Evolutionary conservation across 2,329 filamentous ascomycete genomes (phyloP).

Genomic region (Blumeria graminis): DNA sequence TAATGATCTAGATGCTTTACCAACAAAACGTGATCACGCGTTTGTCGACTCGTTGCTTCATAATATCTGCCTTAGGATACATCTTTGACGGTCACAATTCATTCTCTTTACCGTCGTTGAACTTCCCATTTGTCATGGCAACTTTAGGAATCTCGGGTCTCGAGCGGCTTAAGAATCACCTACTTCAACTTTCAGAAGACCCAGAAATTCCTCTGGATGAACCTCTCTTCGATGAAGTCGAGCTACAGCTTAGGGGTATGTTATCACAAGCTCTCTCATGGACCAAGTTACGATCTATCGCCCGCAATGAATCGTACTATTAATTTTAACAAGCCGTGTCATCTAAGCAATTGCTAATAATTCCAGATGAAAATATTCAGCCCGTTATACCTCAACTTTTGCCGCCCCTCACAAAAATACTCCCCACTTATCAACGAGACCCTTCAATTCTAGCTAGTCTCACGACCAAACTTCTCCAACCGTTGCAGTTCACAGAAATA

Average conservation of each 20-base stretch:
- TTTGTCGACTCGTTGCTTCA: no score
- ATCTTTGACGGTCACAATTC: no score
- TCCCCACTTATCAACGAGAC: conserved; percentile 26
- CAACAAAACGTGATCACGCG: no score
- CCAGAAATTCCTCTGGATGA: conserved; percentile 20
- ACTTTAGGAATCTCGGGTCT: conserved; percentile 15
- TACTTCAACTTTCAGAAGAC: conserved; percentile 24
- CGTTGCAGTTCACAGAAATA: conserved; percentile 26
- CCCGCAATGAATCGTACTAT: neutral
- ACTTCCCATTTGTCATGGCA: no score
- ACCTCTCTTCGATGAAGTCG: conserved; percentile 32
- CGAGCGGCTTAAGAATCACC: conserved; percentile 28
- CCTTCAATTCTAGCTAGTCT: conserved; percentile 27
- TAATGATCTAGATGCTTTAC: no score
- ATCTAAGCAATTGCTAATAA: neutral
- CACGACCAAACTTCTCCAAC: conserved; percentile 29
- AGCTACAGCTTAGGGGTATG: conserved; percentile 31
- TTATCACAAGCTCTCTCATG: neutral
- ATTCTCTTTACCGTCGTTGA: no score
- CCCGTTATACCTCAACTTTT: conserved; percentile 28
- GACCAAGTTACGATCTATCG: neutral
- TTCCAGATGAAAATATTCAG: conserved; percentile 26
- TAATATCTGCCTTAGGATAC: no score
- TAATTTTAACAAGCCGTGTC: neutral
- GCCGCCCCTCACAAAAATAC: conserved; percentile 26